Evolutionary conservation across 345 rosid species (phyloP), one percentile per base, ranked within the genome.

Genomic region (Balakata baccata): DNA sequence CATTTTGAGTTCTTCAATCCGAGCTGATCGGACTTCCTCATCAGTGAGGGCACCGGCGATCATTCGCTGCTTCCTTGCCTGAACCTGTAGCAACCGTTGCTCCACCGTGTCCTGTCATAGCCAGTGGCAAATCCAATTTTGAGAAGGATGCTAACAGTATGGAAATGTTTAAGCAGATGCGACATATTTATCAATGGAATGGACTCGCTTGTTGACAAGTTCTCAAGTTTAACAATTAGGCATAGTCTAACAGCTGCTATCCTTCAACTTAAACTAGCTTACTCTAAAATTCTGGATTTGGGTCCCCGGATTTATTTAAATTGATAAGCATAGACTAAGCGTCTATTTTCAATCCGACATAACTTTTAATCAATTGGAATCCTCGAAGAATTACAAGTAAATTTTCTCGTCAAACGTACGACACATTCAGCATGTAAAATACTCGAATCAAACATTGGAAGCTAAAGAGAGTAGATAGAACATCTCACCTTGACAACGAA

Each of bases 1-100:
- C 91, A 87, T 84, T 68, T 88, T 86, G 45, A 87, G 92, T 77
- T 90, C 86, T 68, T 90, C 91, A 75, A 88, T 72, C 69, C 96
- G 76, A 0, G 96, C 87, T 1, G 90, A 81, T 54, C 91, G 86
- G 69, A 88, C 89, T 61, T 87, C 90, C 76, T 90, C 88, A 51
- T 84, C 89, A 0, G 91, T 85, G 4, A 87, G 84, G 73, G 96
- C 90, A 62, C 91, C 93, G 0, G 90, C 84, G 1, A 87, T 90
- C 96, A 85, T 83, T 63, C 82, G 72, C 77, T 87, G 82, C 84
- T 90, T 88, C 85, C 86, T 84, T 34, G 86, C 91, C 81, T 87
- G 91, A 81, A 90, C 90, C 79, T 85, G 88, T 60, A 84, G 89
- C 85, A 86, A 46, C 23, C 92, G 68, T 70, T 84, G 84, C 88